Evolutionary conservation across 139 green algal genomes (phyloP).

Genomic region (Micractinium conductrix): DNA sequence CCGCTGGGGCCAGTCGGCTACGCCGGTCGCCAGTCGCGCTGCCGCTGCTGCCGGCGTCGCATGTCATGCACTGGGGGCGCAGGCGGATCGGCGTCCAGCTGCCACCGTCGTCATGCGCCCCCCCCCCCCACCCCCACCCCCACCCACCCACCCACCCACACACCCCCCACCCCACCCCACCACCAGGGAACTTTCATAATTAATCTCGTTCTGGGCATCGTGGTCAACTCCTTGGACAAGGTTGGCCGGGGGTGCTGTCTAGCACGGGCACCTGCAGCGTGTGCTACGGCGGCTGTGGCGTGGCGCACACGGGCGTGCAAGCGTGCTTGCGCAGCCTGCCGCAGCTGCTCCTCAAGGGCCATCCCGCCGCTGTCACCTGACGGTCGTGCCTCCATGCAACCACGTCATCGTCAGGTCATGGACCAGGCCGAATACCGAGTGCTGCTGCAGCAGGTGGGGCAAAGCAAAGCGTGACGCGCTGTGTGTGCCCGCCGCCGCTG

Average conservation of each 20-base stretch:
- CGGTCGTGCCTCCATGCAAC: too few species aligned
- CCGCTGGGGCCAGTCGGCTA: not conserved
- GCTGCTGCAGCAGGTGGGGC: too few species aligned
- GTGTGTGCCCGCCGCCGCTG: too few species aligned
- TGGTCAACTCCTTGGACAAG: conserved; percentile 22
- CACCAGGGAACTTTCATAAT: conserved; percentile 35
- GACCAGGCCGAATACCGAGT: too few species aligned
- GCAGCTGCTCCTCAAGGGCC: too few species aligned
- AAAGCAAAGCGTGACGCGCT: too few species aligned
- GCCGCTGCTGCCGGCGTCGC: not conserved
- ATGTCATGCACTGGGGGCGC: not conserved
- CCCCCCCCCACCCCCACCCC: not conserved
- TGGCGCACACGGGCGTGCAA: not conserved
- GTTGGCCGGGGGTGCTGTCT: not conserved
- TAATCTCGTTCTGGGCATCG: conserved; percentile 43
- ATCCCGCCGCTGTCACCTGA: too few species aligned
- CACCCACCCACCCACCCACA: not conserved
- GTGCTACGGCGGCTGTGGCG: not conserved
- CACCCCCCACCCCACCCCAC: not conserved
- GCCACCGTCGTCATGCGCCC: not conserved
- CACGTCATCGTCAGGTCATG: too few species aligned
- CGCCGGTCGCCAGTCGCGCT: not conserved
- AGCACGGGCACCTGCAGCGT: too few species aligned
- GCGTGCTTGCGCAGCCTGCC: too few species aligned
- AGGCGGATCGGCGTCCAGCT: not conserved